Evolutionary conservation across 306 rosid species (phyloP).

Genomic region (Alnus rubra): DNA sequence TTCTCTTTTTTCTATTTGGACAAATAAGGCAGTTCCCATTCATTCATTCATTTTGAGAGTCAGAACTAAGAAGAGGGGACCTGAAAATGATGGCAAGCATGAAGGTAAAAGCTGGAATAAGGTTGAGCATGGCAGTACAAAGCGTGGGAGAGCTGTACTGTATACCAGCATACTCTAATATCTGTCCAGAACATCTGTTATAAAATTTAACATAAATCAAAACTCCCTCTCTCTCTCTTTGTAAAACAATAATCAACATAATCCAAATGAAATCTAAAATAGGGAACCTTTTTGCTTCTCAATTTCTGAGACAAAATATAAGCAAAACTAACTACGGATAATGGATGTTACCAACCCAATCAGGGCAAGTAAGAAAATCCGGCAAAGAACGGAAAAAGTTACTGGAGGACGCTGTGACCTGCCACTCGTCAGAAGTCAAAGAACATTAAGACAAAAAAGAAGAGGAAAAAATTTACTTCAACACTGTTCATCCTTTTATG

Average conservation of each 20-base stretch:
- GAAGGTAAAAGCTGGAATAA: conserved; percentile 59
- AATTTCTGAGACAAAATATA: background rate
- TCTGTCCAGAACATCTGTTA: conserved; percentile 34
- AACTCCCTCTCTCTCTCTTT: background rate
- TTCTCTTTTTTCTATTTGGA: background rate
- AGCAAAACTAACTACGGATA: background rate
- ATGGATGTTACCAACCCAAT: conserved; percentile 28
- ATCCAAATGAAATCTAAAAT: background rate
- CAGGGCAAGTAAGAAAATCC: conserved; percentile 36
- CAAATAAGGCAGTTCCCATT: background rate
- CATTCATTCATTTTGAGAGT: background rate
- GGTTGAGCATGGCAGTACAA: conserved; percentile 46
- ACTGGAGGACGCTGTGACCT: conserved; percentile 39
- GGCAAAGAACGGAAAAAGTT: conserved; percentile 27
- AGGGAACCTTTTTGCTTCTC: background rate
- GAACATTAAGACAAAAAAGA: background rate
- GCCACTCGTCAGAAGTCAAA: background rate
- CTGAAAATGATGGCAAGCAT: conserved; percentile 52
- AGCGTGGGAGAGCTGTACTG: conserved; percentile 55
- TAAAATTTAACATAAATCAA: background rate
- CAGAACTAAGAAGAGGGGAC: conserved; percentile 18
- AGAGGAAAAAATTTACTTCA: too few relatives aligned
- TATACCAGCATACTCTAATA: conserved; percentile 43
- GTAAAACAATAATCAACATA: too few relatives aligned
- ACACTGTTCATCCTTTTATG: too few relatives aligned